These are phyloP conservation scores for Coemansia sp. DNA, from an alignment of 192 early-diverging fungal species.

Conservation along the genomic window DNA sequence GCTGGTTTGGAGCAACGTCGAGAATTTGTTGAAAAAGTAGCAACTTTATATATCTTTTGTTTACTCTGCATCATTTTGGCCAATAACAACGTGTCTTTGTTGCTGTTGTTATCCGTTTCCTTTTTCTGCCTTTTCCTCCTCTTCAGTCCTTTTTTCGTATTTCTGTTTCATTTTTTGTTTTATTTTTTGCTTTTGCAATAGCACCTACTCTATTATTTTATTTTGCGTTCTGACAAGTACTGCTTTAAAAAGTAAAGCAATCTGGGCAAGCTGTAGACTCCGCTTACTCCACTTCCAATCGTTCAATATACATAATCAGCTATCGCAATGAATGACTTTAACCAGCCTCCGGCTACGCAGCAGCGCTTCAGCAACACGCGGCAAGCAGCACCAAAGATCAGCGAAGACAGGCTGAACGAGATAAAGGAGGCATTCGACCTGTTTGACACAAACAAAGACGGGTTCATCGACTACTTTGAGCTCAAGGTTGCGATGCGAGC, in stretches of 20 bases:
- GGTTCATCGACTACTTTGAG: conserved; percentile 76
- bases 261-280: too few species aligned
- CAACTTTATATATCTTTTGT: neutral
- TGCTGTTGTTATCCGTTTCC: neutral
- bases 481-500: conserved; percentile 84
- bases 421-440: conserved; percentile 63
- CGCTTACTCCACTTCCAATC: too few species aligned
- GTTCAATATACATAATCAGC: neutral
- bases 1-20: too few species aligned
- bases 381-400: conserved; percentile 38
- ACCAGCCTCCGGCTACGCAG: conserved; percentile 14
- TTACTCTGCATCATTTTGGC: neutral
- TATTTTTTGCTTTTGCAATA: neutral
- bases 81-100: conserved; percentile 3
- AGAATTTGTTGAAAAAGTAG: neutral
- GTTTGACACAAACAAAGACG: conserved; percentile 70
- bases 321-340: conserved; percentile 21
- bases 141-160: neutral
- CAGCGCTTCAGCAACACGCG: conserved; percentile 27
- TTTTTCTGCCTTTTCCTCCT: conserved; percentile 1
- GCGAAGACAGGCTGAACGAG: conserved; percentile 70
- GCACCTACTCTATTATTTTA: neutral
- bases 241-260: neutral
- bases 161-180: conserved; percentile 4
- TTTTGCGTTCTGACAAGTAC: neutral